Evolutionary conservation across 1,284 basidiomycete genomes (phyloP).

Genomic region (Ceratobasidium sp.): DNA sequence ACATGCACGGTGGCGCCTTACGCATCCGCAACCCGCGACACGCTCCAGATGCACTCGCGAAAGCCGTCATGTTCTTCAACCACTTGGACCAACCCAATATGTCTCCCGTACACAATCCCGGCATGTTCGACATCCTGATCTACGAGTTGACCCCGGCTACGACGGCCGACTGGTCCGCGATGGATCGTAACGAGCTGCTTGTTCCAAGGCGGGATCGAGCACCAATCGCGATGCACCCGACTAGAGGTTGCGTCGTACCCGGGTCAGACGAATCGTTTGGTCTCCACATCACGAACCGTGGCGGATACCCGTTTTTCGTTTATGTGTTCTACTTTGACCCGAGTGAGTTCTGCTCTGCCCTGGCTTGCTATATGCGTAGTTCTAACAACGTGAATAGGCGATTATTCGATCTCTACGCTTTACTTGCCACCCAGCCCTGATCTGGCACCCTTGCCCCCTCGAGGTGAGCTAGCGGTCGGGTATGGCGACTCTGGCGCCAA

Average conservation of each 20-base stretch:
- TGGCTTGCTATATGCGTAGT: neutral
- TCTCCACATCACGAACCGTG: neutral
- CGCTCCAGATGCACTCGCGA: no score
- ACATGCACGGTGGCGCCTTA: no score
- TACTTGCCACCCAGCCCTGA: slow-evolving; percentile 27
- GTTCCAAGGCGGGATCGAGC: neutral
- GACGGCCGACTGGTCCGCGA: neutral
- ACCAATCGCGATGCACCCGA: slow-evolving; percentile 5
- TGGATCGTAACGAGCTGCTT: slow-evolving; percentile 5
- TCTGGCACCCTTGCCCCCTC: neutral
- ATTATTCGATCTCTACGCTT: slow-evolving; percentile 27
- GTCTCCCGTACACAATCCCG: neutral
- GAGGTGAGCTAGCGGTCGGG: slow-evolving; percentile 11
- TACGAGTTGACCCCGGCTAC: slow-evolving; percentile 1
- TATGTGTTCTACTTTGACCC: slow-evolving; percentile 40
- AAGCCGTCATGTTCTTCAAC: no score
- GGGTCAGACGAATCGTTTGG: slow-evolving; percentile 18
- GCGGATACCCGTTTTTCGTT: neutral
- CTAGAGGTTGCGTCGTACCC: neutral
- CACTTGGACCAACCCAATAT: no score
- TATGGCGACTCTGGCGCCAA: slow-evolving; percentile 20
- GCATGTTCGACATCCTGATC: neutral
- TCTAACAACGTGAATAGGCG: neutral
- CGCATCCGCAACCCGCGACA: no score
- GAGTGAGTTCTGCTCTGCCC: slow-evolving; percentile 3